Conservation (phyloP, 2,329 filamentous ascomycete species). For the Colletotrichum sojae region DNA sequence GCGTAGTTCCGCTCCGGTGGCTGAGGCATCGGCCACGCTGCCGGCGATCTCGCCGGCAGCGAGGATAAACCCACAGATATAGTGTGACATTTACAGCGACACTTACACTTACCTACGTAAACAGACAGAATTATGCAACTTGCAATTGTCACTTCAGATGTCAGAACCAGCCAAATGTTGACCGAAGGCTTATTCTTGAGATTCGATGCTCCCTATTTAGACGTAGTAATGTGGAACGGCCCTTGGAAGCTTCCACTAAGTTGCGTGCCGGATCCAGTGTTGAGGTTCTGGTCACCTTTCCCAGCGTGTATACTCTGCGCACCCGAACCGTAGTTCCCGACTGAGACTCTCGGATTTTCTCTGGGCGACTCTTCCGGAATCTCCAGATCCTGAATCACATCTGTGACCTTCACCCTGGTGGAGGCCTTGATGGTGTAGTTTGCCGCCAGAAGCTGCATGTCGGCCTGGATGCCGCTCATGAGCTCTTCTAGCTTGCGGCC, state of each 20-base stretch:
- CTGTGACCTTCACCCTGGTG: constrained; percentile 4
- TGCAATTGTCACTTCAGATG: not conserved
- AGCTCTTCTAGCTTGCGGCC: constrained; percentile 45
- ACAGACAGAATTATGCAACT: too few species aligned
- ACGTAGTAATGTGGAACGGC: not conserved
- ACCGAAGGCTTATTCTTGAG: too few species aligned
- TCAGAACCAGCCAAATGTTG: not conserved
- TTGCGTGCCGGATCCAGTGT: not conserved
- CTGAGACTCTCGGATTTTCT: not conserved
- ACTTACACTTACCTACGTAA: too few species aligned
- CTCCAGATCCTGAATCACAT: not conserved
- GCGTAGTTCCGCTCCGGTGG: too few species aligned
- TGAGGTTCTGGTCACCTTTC: not conserved
- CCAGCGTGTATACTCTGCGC: not conserved
- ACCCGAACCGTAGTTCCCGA: not conserved
- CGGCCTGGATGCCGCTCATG: constrained; percentile 47
- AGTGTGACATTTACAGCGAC: too few species aligned
- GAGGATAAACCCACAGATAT: too few species aligned
- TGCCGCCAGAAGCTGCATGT: constrained; percentile 45
- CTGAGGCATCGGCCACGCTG: too few species aligned
- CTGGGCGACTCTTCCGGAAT: not conserved
- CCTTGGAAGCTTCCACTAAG: not conserved
- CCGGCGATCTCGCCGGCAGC: too few species aligned
- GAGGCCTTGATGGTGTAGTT: constrained; percentile 31
- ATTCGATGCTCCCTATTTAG: not conserved